A percentile compares a stretch with the other conserved stretches of the same genome.
Evolutionary conservation across 768 basidiomycete species (phyloP).

Genomic region (Dendrothele bispora): DNA sequence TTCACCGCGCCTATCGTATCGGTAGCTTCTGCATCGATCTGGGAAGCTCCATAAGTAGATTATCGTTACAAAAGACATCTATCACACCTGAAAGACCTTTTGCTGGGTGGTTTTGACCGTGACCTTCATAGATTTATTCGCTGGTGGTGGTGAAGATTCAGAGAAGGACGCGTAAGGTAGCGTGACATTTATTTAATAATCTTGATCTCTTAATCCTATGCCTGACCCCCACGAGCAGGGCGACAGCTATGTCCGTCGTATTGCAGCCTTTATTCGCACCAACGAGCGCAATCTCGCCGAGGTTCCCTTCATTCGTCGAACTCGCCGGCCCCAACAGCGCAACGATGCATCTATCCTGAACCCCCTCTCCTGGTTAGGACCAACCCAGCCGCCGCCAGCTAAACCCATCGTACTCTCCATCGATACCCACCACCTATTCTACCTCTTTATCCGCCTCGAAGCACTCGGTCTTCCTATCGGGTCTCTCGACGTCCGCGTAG

Average conservation of each 20-base stretch:
- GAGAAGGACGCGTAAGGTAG: slow-evolving; percentile 4
- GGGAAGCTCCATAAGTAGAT: background rate
- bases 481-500: slow-evolving; percentile 74
- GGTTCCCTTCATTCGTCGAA: slow-evolving; percentile 51
- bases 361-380: slow-evolving; percentile 62
- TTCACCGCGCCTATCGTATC: slow-evolving; percentile 83
- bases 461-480: slow-evolving; percentile 77
- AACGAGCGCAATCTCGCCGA: slow-evolving; percentile 77
- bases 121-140: slow-evolving; percentile 76
- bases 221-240: slow-evolving; percentile 60
- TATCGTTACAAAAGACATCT: background rate
- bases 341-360: slow-evolving; percentile 48
- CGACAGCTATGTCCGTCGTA: slow-evolving; percentile 72
- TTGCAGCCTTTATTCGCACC: slow-evolving; percentile 68
- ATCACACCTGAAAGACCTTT: slow-evolving; percentile 79
- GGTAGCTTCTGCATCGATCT: slow-evolving; percentile 76
- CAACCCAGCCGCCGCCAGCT: slow-evolving; percentile 27
- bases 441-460: slow-evolving; percentile 84
- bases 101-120: slow-evolving; percentile 95
- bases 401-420: slow-evolving; percentile 68
- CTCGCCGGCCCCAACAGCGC: slow-evolving; percentile 34
- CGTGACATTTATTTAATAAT: background rate
- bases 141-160: slow-evolving; percentile 16
- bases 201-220: slow-evolving; percentile 19
- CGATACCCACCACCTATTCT: slow-evolving; percentile 85